phyloP scores from a whole-genome alignment of 2,329 filamentous ascomycete genomes.

The Calonectria crousiana region DNA sequence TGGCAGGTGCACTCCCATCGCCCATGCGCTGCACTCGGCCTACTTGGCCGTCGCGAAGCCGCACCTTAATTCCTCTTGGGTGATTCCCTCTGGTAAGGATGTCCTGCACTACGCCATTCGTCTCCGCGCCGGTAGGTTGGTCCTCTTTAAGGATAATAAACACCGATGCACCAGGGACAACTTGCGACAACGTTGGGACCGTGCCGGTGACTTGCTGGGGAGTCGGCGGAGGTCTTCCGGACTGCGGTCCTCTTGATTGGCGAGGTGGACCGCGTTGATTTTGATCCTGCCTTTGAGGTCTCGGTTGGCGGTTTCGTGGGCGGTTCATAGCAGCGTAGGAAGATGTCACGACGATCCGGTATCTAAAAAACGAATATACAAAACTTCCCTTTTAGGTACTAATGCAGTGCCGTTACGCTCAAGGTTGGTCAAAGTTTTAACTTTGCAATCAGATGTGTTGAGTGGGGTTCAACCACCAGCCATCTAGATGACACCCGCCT shows the following conservation, averaged over 20 bases:
- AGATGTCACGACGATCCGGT: neutral
- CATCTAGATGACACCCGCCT: neutral
- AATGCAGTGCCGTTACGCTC: neutral
- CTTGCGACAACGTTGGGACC: conserved; percentile 63
- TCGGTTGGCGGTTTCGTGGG: conserved; percentile 49
- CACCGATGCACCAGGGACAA: conserved; percentile 72
- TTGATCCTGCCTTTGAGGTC: conserved; percentile 38
- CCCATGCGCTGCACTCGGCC: conserved; percentile 78
- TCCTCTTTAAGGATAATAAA: conserved; percentile 83
- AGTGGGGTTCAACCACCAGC: neutral
- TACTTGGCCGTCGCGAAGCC: conserved; percentile 77
- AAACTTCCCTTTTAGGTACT: neutral
- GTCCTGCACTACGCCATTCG: conserved; percentile 74
- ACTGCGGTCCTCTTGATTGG: conserved; percentile 5
- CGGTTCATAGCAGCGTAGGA: conserved; percentile 44
- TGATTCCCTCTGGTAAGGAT: conserved; percentile 81
- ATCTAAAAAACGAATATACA: neutral
- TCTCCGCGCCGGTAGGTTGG: conserved; percentile 79
- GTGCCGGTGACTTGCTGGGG: conserved; percentile 51
- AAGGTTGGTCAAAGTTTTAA: neutral
- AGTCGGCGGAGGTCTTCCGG: conserved; percentile 41
- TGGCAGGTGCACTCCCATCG: conserved; percentile 26
- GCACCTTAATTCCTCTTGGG: conserved; percentile 83
- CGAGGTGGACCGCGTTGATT: conserved; percentile 33
- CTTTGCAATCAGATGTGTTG: neutral